Percentiles rank a stretch among this genome's conserved stretches.
phyloP scores from a whole-genome alignment of 78 protist species.

The Chrysochromulina parva region DNA sequence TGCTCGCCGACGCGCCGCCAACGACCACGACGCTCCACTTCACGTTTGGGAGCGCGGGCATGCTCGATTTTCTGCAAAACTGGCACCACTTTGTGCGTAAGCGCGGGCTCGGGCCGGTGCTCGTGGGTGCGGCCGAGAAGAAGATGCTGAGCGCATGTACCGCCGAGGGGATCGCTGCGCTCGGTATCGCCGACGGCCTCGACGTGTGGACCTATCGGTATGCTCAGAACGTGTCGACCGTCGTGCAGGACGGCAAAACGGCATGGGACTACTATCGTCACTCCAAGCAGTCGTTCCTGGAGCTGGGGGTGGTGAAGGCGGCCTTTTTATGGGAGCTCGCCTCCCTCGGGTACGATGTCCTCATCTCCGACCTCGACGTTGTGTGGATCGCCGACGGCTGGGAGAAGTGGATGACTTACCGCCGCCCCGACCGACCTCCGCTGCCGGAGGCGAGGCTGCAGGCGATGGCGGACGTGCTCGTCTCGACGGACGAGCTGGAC shows the following conservation, averaged over 20 bases:
- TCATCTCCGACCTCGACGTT: constrained; percentile 26
- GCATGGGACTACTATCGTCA: background rate
- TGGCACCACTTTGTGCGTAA: background rate
- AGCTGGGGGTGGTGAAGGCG: background rate
- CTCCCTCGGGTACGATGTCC: background rate
- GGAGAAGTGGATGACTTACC: constrained; percentile 8
- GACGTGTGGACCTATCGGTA: background rate
- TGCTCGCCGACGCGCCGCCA: background rate
- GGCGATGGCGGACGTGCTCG: background rate
- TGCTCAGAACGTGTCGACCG: background rate
- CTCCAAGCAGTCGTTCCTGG: background rate
- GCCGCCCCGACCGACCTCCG: background rate
- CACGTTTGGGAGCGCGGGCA: background rate
- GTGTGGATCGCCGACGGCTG: background rate
- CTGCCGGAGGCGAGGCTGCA: background rate
- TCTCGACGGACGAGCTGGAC: background rate
- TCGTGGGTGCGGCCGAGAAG: background rate
- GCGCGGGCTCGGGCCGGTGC: background rate
- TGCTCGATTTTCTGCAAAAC: background rate
- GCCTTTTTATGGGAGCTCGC: constrained; percentile 2
- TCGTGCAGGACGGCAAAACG: background rate
- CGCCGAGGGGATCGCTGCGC: background rate
- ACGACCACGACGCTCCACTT: background rate
- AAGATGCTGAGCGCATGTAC: background rate
- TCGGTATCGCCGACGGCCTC: background rate